Conservation (phyloP, 768 basidiomycete species). For the Neoboletus brunneissimus region DNA sequence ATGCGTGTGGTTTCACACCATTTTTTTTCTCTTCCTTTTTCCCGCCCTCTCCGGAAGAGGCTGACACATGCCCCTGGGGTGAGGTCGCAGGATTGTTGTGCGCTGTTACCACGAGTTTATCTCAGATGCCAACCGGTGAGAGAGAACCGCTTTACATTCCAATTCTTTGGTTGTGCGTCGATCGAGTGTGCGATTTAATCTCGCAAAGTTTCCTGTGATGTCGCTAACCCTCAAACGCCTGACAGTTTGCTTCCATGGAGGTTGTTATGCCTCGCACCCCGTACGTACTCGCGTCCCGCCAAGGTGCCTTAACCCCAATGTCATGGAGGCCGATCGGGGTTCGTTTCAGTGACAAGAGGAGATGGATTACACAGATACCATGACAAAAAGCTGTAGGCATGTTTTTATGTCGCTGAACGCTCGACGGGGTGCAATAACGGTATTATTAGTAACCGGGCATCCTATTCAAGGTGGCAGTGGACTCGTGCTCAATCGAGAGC, state of each 20-base stretch:
- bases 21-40: not conserved
- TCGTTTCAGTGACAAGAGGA: not conserved
- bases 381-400: constrained; percentile 6
- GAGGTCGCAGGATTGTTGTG: constrained; percentile 26
- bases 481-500: constrained; percentile 1
- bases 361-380: constrained; percentile 14
- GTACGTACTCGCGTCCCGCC: constrained; percentile 15
- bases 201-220: constrained; percentile 14
- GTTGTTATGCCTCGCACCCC: not conserved
- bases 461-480: not conserved
- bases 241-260: constrained; percentile 12
- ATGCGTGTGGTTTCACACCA: constrained; percentile 20
- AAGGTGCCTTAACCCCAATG: constrained; percentile 1
- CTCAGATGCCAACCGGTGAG: constrained; percentile 24
- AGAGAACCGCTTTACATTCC: constrained; percentile 8
- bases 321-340: constrained; percentile 2
- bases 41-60: constrained; percentile 10
- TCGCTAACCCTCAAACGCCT: constrained; percentile 5
- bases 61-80: constrained; percentile 24
- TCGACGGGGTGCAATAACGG: constrained; percentile 2
- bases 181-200: constrained; percentile 27
- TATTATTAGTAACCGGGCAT: constrained; percentile 17
- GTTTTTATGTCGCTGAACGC: constrained; percentile 2
- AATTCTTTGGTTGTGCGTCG: constrained; percentile 16
- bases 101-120: constrained; percentile 30